A percentile compares a stretch with the other conserved stretches of the same genome.
These are phyloP conservation scores for Poronia punctata DNA, from an alignment of 495 filamentous ascomycete species.

Conservation along the genomic window DNA sequence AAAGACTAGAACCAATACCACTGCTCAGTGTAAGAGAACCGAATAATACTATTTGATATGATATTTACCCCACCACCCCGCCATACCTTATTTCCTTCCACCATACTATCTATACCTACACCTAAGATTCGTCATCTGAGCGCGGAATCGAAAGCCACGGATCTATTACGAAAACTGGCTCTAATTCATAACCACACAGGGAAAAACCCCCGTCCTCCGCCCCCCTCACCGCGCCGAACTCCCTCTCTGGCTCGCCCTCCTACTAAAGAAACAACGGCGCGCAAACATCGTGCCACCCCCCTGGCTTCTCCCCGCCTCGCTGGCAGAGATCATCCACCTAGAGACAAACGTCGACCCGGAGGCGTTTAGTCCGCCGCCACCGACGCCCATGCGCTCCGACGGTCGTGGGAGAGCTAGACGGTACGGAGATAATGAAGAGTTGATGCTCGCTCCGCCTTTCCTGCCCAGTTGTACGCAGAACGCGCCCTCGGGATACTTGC, in stretches of 20 bases:
- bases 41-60: slow-evolving; percentile 17
- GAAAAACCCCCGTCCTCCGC: slow-evolving; percentile 63
- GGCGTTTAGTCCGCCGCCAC: slow-evolving; percentile 69
- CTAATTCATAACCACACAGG: slow-evolving; percentile 47
- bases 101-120: slow-evolving; percentile 12
- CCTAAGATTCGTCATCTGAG: no score
- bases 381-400: slow-evolving; percentile 46
- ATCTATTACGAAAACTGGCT: no score
- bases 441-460: slow-evolving; percentile 51
- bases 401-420: slow-evolving; percentile 29
- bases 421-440: slow-evolving; percentile 9
- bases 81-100: slow-evolving; percentile 12
- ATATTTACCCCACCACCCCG: slow-evolving; percentile 19
- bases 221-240: slow-evolving; percentile 76
- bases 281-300: slow-evolving; percentile 88
- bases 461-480: slow-evolving; percentile 51
- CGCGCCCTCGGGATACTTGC: slow-evolving; percentile 59
- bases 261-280: slow-evolving; percentile 89
- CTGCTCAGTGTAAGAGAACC: slow-evolving; percentile 64
- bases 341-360: slow-evolving; percentile 61
- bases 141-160: no score
- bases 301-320: slow-evolving; percentile 72
- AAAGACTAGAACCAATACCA: slow-evolving; percentile 76
- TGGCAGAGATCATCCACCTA: slow-evolving; percentile 66
- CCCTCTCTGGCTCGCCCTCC: slow-evolving; percentile 94